Base-by-base conservation (phyloP, 2,329 filamentous ascomycete genomes). In the Trichoderma guizhouense region DNA sequence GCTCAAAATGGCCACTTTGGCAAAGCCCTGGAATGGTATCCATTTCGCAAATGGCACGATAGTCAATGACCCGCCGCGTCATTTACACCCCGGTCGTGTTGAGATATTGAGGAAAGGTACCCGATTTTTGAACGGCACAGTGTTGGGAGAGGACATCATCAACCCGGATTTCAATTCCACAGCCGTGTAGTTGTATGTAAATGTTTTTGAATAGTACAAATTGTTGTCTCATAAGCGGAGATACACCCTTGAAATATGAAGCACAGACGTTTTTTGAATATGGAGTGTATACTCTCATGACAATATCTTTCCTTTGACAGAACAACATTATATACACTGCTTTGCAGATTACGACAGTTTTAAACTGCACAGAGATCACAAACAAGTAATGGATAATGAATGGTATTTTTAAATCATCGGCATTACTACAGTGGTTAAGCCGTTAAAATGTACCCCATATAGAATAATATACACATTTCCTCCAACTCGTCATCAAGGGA, bases 21-120 rank as follows among this genome's bases (percentile, higher is more conserved):
- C 57, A 2, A 53, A 71, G 11, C 7, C 65, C 3, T 80, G 77
- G 77, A 79, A 78, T 8, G 79, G 79, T 4, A 76, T 80, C 67
- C 75, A 79, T n/a, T 80, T 76, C 30, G 77, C 77, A 15, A 79
- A 81, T 53, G 79, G 79, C 1, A 79, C 78, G 1, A 69, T 75
- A 9, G 51, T 75, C 3, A 66, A 80, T 12, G 18, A 75, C n/a
- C 77, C 78, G n/a, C 74, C 74, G 7, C 63, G 72, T 14, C 58
- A 53, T 24, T 71, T 76, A 11, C 76, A 76, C 26, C 74, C 72
- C 6, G 76, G 77, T 0, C 74, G 75, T 1, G 69, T 73, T 3
- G 64, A 72, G 11, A 55, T 78, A 3, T 61, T 81, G 8, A 75
- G 63, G 21, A 78, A 74, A 7, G 78, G 78, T 0, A 79, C 78